Percentiles rank a stretch among this genome's conserved stretches.
Evolutionary conservation across 1,139 yeast genomes (phyloP).

Genomic region (Scheffersomyces quercinus): DNA sequence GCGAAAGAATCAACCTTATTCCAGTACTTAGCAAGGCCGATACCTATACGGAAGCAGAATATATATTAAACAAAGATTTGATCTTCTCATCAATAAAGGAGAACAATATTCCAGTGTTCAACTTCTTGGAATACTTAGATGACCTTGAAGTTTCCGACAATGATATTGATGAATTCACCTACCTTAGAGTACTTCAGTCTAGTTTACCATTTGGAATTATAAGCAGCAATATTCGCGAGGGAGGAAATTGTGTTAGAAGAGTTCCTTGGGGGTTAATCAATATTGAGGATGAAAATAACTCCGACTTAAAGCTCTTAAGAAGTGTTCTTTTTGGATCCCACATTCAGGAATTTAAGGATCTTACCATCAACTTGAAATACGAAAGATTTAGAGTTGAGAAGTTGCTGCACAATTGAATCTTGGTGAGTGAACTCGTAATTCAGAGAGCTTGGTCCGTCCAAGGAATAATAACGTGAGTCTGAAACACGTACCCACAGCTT

Average conservation of each 20-base stretch:
- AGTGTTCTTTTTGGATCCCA: slow-evolving; percentile 15
- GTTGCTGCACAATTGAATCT: slow-evolving; percentile 1
- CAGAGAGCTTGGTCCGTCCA: too few species aligned
- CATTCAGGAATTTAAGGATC: slow-evolving; percentile 16
- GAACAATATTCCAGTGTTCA: slow-evolving; percentile 49
- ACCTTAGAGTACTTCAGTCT: slow-evolving; percentile 9
- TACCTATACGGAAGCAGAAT: slow-evolving; percentile 50
- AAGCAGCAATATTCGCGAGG: slow-evolving; percentile 7
- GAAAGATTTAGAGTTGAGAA: slow-evolving; percentile 12
- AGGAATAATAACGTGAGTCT: too few species aligned
- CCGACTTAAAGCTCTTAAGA: slow-evolving; percentile 13
- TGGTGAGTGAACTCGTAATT: too few species aligned
- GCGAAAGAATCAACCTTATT: slow-evolving; percentile 54
- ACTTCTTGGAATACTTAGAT: slow-evolving; percentile 29
- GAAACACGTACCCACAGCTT: too few species aligned
- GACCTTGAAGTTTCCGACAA: slow-evolving; percentile 1
- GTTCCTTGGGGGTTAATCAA: slow-evolving; percentile 14
- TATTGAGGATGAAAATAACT: slow-evolving; percentile 8
- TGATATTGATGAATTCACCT: slow-evolving; percentile 9
- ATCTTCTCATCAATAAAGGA: slow-evolving; percentile 45
- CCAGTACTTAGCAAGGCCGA: slow-evolving; percentile 63
- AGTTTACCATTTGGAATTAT: slow-evolving; percentile 14
- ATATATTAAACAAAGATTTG: slow-evolving; percentile 40
- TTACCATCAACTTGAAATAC: slow-evolving; percentile 13
- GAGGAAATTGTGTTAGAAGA: slow-evolving; percentile 5